Conservation (phyloP, 345 rosid species). For the Eucalyptus polyanthemos region DNA sequence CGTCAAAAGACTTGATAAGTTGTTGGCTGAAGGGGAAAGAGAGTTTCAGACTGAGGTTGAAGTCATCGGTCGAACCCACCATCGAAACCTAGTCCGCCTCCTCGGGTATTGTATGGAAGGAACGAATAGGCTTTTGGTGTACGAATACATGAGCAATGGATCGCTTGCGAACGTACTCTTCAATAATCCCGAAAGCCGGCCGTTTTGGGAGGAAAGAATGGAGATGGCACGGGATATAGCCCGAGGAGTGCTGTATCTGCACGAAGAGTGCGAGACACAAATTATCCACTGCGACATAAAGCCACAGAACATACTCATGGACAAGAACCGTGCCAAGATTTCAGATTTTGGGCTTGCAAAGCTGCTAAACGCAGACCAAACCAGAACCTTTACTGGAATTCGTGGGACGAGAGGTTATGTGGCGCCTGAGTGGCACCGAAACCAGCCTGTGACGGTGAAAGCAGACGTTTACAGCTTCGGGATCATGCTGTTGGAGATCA, state of each 20-base stretch:
- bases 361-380: constrained; percentile 8
- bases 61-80: too few relatives aligned
- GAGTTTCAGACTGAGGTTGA: too few relatives aligned
- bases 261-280: constrained; percentile 6
- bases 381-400: constrained; percentile 3
- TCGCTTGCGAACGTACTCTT: constrained; percentile 9
- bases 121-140: too few relatives aligned
- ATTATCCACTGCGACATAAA: constrained; percentile 20
- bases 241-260: neutral
- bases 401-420: constrained; percentile 13
- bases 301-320: constrained; percentile 13
- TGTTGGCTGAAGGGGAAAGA: too few relatives aligned
- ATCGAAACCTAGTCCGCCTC: too few relatives aligned
- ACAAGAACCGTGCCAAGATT: neutral
- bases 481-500: constrained; percentile 8
- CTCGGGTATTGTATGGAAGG: too few relatives aligned
- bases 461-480: constrained; percentile 20
- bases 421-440: constrained; percentile 17
- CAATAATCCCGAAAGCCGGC: neutral
- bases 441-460: constrained; percentile 9
- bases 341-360: constrained; percentile 7
- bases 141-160: constrained; percentile 9
- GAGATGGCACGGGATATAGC: constrained; percentile 2
- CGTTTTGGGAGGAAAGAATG: neutral
- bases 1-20: too few relatives aligned